Conservation (phyloP, 2,329 filamentous ascomycete genomes). For the Talaromyces islandicus region DNA sequence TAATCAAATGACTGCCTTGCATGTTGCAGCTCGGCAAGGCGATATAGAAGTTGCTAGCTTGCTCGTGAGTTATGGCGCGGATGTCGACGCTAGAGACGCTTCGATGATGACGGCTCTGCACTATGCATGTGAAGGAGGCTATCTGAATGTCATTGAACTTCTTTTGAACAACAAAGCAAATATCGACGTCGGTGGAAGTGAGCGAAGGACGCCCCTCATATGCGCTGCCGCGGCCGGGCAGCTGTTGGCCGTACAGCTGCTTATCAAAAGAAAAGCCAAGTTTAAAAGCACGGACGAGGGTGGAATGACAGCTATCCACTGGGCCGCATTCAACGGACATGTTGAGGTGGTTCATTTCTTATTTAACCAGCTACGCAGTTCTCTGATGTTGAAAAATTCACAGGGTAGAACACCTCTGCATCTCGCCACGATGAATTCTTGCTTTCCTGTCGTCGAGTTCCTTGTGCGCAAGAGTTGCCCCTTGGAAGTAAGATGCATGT, state of each 20-base stretch:
- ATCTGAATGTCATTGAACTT: slow-evolving; percentile 19
- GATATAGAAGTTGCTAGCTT: slow-evolving; percentile 27
- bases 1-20: slow-evolving; percentile 28
- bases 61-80: slow-evolving; percentile 26
- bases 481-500: slow-evolving; percentile 24
- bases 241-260: slow-evolving; percentile 20
- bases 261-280: slow-evolving; percentile 28
- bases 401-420: slow-evolving; percentile 31
- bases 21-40: slow-evolving; percentile 28
- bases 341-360: slow-evolving; percentile 29
- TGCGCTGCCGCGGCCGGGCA: slow-evolving; percentile 29
- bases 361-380: slow-evolving; percentile 21
- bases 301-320: slow-evolving; percentile 33
- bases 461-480: slow-evolving; percentile 27
- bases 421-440: slow-evolving; percentile 28
- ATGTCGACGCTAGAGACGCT: slow-evolving; percentile 31
- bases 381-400: slow-evolving; percentile 21
- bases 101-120: slow-evolving; percentile 31
- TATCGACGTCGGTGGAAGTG: slow-evolving; percentile 24
- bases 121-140: slow-evolving; percentile 28
- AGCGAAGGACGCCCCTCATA: slow-evolving; percentile 27
- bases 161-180: slow-evolving; percentile 28
- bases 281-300: slow-evolving; percentile 22
- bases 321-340: slow-evolving; percentile 34
- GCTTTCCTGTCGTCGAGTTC: slow-evolving; percentile 32